phyloP scores from a whole-genome alignment of 192 early-diverging fungal species.

The Entomortierella parvispora region DNA sequence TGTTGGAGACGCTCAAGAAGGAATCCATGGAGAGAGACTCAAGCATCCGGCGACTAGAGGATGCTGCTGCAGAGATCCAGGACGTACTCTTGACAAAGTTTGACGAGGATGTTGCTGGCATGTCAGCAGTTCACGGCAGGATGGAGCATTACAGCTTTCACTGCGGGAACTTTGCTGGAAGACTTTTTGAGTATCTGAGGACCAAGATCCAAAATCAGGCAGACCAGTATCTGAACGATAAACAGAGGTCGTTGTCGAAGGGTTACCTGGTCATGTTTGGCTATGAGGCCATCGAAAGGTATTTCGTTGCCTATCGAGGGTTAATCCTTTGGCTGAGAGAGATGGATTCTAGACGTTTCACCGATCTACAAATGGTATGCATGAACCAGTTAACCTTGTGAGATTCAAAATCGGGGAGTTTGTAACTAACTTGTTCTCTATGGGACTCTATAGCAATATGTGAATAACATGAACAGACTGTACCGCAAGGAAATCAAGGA shows the following conservation, averaged over 20 bases:
- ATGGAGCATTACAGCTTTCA: conserved; percentile 74
- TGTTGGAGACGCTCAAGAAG: conserved; percentile 69
- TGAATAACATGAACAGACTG: conserved; percentile 46
- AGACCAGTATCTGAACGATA: conserved; percentile 61
- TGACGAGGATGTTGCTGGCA: conserved; percentile 57
- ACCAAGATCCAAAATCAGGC: conserved; percentile 69
- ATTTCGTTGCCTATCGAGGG: conserved; percentile 71
- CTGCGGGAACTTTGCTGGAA: conserved; percentile 70
- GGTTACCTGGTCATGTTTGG: conserved; percentile 54
- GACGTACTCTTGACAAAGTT: conserved; percentile 70
- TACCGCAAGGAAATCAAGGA: conserved; percentile 57
- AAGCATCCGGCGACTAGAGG: conserved; percentile 69
- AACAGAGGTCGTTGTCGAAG: conserved; percentile 55
- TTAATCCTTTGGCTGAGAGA: conserved; percentile 79
- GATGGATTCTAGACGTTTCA: conserved; percentile 73
- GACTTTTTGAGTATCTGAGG: conserved; percentile 73
- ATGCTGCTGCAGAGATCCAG: conserved; percentile 73
- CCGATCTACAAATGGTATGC: conserved; percentile 75
- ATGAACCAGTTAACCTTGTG: no score
- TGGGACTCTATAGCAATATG: conserved; percentile 21
- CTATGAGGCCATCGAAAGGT: conserved; percentile 71
- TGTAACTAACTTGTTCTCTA: not conserved
- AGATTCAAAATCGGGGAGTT: no score
- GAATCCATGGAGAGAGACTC: conserved; percentile 70
- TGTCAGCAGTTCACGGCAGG: conserved; percentile 63